Evolutionary conservation across 1,284 basidiomycete species (phyloP), one percentile per base, ranked within the genome.

Genomic region (Irpex lacteus): DNA sequence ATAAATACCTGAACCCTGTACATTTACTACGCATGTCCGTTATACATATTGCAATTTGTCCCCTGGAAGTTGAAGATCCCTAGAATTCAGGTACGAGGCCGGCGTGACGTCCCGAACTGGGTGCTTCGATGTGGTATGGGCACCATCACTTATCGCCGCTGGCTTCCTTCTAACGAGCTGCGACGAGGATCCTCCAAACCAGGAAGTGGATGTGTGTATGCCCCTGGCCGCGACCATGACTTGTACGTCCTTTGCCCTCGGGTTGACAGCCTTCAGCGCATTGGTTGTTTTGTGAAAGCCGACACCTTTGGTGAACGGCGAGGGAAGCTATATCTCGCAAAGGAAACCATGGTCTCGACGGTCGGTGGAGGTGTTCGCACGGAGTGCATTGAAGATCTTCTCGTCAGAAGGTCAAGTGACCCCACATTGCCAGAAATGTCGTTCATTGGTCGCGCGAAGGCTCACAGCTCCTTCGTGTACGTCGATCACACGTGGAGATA

Each of bases 111-210:
- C 11, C 50, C 50, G 50, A 19, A 9, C 9, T 18, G n/a, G 18
- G 9, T 53, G 8, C n/a, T 26, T 36, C 54, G 34, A 56, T 5
- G 6, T 18, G 11, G 34, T 26, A 56, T 21, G 54, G 54, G 54
- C n/a, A 56, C 54, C 21, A 56, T 56, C 21, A 56, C 26, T 13
- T 56, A 56, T 56, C 54, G n/a, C 54, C 54, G 54, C 54, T 15
- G 50, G 50, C 9, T 19, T 13, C 54, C 34, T 56, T 36, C 26
- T 18, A 36, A 56, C 9, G 9, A 13, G 13, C 26, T 21, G 19
- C 26, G 34, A 13, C 19, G 54, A 36, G 9, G 26, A 56, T 56
- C 34, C 19, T 34, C 7, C 54, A 15, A 56, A 36, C 40, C 11
- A 44, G 15, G 40, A 11, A 44, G 8, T 44, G 15, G 8, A 15